These are phyloP conservation scores for Cymbopogon flexuosus DNA, from an alignment of 202 grass and related monocot species.

Conservation along the genomic window DNA sequence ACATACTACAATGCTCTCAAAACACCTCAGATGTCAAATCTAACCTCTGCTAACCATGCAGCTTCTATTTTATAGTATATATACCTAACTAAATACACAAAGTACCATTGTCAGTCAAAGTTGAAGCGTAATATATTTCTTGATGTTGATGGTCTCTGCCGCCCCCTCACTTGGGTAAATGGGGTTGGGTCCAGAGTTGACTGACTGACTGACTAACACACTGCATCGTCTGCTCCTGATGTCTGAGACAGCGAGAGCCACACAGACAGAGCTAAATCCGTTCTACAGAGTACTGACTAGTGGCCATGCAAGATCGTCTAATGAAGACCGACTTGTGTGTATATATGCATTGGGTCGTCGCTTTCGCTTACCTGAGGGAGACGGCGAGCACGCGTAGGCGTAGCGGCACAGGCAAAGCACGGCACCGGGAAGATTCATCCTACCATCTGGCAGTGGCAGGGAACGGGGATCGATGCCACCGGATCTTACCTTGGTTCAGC, in stretches of 20 bases:
- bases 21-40: background rate
- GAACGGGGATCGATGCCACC: background rate
- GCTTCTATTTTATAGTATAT: no score
- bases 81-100: background rate
- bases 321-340: background rate
- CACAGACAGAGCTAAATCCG: background rate
- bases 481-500: background rate
- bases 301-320: background rate
- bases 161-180: background rate
- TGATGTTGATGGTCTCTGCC: background rate
- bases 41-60: background rate
- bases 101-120: background rate
- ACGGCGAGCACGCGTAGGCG: background rate
- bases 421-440: background rate
- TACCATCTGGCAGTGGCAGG: background rate
- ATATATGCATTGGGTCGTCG: background rate
- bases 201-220: slow-evolving; percentile 23
- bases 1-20: background rate
- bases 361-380: background rate
- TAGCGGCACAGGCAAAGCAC: background rate
- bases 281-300: background rate
- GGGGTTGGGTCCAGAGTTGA: slow-evolving; percentile 11
- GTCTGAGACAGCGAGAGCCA: background rate
- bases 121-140: background rate
- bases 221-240: background rate